These are phyloP conservation scores for Rhododendron molle DNA, from an alignment of 148 eudicot species.

Conservation along the genomic window DNA sequence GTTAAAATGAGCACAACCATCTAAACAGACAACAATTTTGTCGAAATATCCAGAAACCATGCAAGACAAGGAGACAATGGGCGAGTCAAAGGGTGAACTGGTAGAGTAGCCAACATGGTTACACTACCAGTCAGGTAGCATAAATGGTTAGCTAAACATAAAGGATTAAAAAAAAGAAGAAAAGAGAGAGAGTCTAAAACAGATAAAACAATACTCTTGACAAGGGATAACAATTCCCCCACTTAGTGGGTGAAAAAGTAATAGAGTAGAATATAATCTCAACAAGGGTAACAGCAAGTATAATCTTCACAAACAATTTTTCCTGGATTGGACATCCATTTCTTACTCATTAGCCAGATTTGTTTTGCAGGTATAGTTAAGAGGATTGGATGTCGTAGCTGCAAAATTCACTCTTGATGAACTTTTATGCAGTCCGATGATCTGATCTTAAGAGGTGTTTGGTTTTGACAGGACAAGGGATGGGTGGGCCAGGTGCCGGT, in stretches of 20 bases:
- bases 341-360: neutral
- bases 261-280: neutral
- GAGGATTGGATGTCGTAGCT: neutral
- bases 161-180: too few relatives aligned
- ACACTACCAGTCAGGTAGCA: neutral
- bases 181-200: neutral
- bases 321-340: neutral
- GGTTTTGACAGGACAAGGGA: neutral
- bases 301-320: neutral
- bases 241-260: neutral
- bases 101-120: neutral
- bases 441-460: neutral
- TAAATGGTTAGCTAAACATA: neutral
- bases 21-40: constrained; percentile 1
- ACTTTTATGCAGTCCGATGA: neutral
- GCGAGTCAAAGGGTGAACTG: neutral
- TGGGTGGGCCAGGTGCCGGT: neutral
- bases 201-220: neutral
- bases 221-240: neutral
- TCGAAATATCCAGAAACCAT: neutral
- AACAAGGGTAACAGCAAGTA: neutral
- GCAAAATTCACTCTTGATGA: neutral
- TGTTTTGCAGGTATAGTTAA: neutral
- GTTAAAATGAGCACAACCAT: neutral
- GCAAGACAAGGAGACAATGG: neutral